phyloP scores from a whole-genome alignment of 441 rosid genomes.

The Brassica hybrid region DNA sequence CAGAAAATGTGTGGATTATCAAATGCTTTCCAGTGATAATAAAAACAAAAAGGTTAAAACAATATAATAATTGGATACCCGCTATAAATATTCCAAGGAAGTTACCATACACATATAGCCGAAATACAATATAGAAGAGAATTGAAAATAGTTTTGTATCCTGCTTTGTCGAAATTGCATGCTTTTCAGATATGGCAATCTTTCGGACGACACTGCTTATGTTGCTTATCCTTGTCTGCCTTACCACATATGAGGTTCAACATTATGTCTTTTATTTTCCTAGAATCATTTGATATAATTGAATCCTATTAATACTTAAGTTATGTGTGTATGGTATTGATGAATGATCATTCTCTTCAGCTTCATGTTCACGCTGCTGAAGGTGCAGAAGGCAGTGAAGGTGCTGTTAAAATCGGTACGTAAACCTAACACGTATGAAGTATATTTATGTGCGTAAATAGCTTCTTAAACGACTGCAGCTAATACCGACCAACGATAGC shows the following conservation, averaged over 20 bases:
- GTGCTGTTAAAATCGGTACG: constrained; percentile 34
- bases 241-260: constrained; percentile 35
- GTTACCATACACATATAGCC: background rate
- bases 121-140: constrained; percentile 1
- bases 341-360: constrained; percentile 13
- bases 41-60: background rate
- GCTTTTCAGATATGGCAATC: constrained; percentile 25
- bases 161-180: background rate
- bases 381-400: constrained; percentile 15
- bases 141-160: background rate
- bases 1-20: background rate
- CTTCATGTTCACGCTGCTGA: constrained; percentile 35
- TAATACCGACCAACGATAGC: background rate
- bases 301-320: background rate
- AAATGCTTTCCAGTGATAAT: background rate
- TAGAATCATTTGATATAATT: background rate
- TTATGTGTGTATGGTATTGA: background rate
- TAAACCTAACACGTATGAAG: background rate
- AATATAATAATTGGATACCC: background rate
- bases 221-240: constrained; percentile 30
- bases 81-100: constrained; percentile 18
- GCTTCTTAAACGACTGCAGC: too few species aligned
- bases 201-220: constrained; percentile 19
- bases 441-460: background rate
- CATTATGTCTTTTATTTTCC: background rate